Evolutionary conservation across 2,329 filamentous ascomycete genomes (phyloP), one percentile per base, ranked within the genome.

Genomic region (Fusarium sp.): DNA sequence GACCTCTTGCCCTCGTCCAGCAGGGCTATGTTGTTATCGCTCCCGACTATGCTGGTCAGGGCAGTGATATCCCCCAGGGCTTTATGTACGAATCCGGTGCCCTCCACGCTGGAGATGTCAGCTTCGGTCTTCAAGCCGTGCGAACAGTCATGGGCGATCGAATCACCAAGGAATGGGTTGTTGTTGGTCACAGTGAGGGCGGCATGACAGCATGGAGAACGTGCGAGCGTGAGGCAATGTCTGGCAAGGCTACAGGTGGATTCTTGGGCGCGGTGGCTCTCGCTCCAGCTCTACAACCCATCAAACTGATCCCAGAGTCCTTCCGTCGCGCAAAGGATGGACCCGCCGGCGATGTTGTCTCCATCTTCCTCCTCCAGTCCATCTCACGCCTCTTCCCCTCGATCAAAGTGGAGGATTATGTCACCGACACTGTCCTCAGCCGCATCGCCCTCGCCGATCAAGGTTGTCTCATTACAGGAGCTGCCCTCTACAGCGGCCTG

Each of bases 61-160:
- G 62, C 0, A 65, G 62, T 2, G 54, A 65, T 2, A 65, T 65
- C 2, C 54, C 62, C 0, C 53, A 65, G 8, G 62, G 62, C 6
- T 65, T 65, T 3, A 65, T 65, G 62, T 65, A 65, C 8, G 62
- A 65, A 3, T 49, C 62, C 0, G 62, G 62, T 3, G 62, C 54
- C 2, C 53, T 65, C 1, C 62, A 65, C 0, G 62, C 62, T 8
- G 60, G 4, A 4, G 62, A 65, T 20, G 60, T 65, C 1, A 60
- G 62, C 3, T 47, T 53, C 3, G 60, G 60, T 15, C 41, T 65
- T 0, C 14, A 60, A 1, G 62, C 62, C 3, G 62, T 47, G 2
- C 62, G 62, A 0, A 53, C 30, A 0, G 43, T n/a, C 3, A 43
- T 65, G 0, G 62, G 62, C 3, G 32, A 50, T 2, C 19, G n/a